These are phyloP conservation scores for Colletotrichum graminicola DNA, from an alignment of 2,329 filamentous ascomycete species.

Conservation along the genomic window DNA sequence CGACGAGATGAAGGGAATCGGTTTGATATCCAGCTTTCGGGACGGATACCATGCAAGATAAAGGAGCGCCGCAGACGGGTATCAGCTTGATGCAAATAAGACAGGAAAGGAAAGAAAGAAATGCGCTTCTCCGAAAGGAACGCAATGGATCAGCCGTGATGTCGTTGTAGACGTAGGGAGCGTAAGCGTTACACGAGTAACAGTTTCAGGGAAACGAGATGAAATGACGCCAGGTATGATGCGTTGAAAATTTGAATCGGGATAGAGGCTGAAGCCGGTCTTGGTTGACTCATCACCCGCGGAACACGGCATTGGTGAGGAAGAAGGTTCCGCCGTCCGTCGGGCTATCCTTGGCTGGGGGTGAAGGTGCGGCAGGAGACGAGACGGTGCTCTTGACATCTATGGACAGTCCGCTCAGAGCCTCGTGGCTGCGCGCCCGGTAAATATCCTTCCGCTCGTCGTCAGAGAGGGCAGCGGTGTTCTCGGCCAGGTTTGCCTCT, in stretches of 20 bases:
- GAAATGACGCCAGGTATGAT: conserved; percentile 12
- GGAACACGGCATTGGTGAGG: conserved; percentile 44
- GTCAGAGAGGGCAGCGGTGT: conserved; percentile 50
- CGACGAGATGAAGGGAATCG: conserved; percentile 28
- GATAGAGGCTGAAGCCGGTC: not conserved
- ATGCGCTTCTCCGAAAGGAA: conserved; percentile 37
- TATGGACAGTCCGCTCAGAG: conserved; percentile 55
- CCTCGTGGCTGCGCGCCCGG: conserved; percentile 65
- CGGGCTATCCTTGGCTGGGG: conserved; percentile 40
- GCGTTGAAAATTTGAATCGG: conserved; percentile 17
- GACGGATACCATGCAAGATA: conserved; percentile 21
- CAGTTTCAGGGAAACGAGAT: conserved; percentile 32
- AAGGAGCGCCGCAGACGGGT: conserved; percentile 41
- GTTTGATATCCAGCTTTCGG: conserved; percentile 5
- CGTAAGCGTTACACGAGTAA: conserved; percentile 29
- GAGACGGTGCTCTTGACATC: conserved; percentile 48
- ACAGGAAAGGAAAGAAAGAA: not conserved
- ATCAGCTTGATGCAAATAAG: conserved; percentile 29
- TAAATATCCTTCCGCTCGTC: conserved; percentile 58
- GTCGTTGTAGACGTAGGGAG: conserved; percentile 40
- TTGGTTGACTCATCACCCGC: conserved; percentile 28
- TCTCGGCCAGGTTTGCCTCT: conserved; percentile 49
- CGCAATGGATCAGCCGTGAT: conserved; percentile 38
- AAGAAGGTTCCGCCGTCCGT: conserved; percentile 37
- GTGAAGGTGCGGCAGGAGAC: conserved; percentile 46